Evolutionary conservation across 305 asterid genomes (phyloP).

Genomic region (Fraxinus greggii): DNA sequence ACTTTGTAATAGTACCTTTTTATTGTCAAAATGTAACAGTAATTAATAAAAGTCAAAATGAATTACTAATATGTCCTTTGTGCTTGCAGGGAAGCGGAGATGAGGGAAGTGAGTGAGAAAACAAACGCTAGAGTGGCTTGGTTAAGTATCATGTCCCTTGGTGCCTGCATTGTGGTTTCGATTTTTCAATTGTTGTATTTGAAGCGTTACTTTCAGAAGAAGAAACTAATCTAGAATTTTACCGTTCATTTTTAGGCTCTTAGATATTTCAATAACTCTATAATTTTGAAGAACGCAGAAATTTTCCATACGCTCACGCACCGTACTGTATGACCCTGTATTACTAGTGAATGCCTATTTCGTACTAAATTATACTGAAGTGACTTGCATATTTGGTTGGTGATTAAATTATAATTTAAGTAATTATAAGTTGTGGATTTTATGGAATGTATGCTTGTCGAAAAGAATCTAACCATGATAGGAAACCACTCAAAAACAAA

Average conservation of each 20-base stretch:
- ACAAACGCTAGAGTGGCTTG: conserved; percentile 40
- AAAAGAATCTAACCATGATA: no score
- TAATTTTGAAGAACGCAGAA: not conserved
- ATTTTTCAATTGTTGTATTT: conserved; percentile 37
- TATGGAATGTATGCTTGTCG: no score
- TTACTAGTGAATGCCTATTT: not conserved
- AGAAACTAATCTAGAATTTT: conserved; percentile 41
- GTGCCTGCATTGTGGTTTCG: conserved; percentile 35
- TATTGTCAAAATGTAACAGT: not conserved
- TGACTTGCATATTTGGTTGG: not conserved
- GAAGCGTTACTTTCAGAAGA: conserved; percentile 43
- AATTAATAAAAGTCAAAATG: not conserved
- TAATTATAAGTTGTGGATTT: not conserved
- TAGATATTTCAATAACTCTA: not conserved
- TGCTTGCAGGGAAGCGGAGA: conserved; percentile 38
- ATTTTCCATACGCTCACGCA: not conserved
- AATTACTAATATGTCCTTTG: not conserved
- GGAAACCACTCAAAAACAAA: no score
- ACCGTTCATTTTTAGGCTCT: not conserved
- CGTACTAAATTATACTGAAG: not conserved
- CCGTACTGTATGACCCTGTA: not conserved
- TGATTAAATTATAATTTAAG: no score
- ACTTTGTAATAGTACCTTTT: not conserved
- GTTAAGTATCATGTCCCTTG: conserved; percentile 34
- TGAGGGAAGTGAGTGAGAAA: conserved; percentile 26